Base-by-base conservation (phyloP, 345 rosid genomes). In the Murraya paniculata region DNA sequence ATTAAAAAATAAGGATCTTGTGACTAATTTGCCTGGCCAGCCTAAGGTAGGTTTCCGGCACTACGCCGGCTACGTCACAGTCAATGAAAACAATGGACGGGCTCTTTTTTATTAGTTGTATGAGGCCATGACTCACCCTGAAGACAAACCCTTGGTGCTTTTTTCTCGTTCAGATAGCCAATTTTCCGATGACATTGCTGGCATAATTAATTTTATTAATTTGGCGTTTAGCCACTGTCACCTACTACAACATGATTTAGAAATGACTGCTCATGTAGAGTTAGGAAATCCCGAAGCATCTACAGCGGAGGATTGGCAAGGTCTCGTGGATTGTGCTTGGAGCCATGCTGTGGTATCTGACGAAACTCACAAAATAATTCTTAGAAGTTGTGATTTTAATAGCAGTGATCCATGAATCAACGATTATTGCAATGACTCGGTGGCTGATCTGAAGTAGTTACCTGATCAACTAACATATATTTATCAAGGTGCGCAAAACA, bases 271-370 rank as follows among this genome's bases (percentile, higher is more conserved):
- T 14, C n/a, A 28, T 48, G 27, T 73, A 60, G 78, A 93, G 98
- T 70, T 95, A 83, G 98, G 98, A 14, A 95, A 95, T 84, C 98
- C 98, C 6, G 97, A 95, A 86, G 90, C 98, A 35, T 79, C 84
- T 25, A 84, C 80, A 18, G 87, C 89, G 0, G 95, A 93, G 64
- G 98, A 95, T 78, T 95, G 98, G 98, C 77, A 78, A 59, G 98
- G 98, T 7, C 58, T 87, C 69, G 90, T 91, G 76, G 98, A 95
- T 79, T 91, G 91, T 64, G 97, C 98, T 19, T 95, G 97, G 98
- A 95, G 98, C 81, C 98, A 95, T 82, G 98, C 97, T 0, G 85
- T 94, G 25, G 85, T 93, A 77, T 93, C 98, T 24, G 95, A 94
- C 77, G 98, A 93, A 86, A 90, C 95, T n/a, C 89, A 90, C 82